Base-by-base conservation (phyloP, 345 rosid species). In the Citrus trifoliata region DNA sequence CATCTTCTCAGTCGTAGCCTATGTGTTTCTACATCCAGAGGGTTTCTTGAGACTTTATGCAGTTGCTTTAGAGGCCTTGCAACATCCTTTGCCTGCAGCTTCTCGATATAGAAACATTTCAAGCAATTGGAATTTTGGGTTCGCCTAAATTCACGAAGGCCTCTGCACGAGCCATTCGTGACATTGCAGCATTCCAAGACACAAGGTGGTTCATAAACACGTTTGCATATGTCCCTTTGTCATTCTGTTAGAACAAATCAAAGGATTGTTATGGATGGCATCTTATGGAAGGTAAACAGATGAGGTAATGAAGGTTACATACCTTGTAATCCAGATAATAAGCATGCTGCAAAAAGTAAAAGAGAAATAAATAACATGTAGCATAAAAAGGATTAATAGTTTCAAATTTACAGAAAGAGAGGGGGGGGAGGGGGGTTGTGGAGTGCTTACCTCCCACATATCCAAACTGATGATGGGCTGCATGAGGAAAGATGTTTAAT, bases 271-370 rank as follows among this genome's bases (percentile, higher is more conserved):
- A 77, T 76, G 48, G 78, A 42, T 68, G 40, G 13, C 42, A 61
- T 19, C 48, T 55, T 14, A 33, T 14, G 18, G 19, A 55, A 37
- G 35, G 58, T 21, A 78, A 30, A 69, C 55, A 62, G 58, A 73
- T 6, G 0, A 2, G n/a, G 35, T 51, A 63, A 73, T 55, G 32
- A 58, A 3, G 40, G 70, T 25, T 27, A 59, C 75, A 33, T 89
- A 93, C 99, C 97, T 90, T 95, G 85, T 89, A 89, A 86, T 95
- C 99, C 71, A 88, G 82, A 87, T 95, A 95, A 86, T 95, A 95
- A 79, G 98, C 88, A 82, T 95, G 99, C 99, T 95, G 94, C 87
- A 86, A 83, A 53, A 62, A 55, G 70, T 27, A 80, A 28, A 70
- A 63, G 32, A 78, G 67, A 58, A 71, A 6, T 18, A 25, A 56